Conservation (phyloP, 441 rosid genomes). For the Arabidopsis lyrata region DNA sequence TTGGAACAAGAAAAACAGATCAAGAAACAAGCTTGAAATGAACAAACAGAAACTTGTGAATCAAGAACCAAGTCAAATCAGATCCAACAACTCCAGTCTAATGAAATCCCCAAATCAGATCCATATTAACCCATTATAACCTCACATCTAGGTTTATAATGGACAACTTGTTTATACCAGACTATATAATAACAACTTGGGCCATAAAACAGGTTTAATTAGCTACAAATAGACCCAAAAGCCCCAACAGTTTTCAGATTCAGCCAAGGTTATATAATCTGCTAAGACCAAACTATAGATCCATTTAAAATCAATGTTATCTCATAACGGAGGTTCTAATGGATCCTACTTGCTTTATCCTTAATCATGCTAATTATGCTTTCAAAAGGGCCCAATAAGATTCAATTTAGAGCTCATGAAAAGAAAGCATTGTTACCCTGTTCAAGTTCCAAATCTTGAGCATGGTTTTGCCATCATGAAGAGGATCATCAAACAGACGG, state of each 20-base stretch:
- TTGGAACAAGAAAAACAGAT: slow-evolving; percentile 5
- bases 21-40: slow-evolving; percentile 12
- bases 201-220: background rate
- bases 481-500: slow-evolving; percentile 75
- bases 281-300: background rate
- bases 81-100: background rate
- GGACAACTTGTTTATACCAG: background rate
- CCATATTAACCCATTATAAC: background rate
- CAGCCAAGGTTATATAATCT: background rate
- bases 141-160: background rate
- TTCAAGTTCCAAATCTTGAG: slow-evolving; percentile 94
- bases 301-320: background rate
- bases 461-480: slow-evolving; percentile 85
- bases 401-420: background rate
- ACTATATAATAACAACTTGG: background rate
- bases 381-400: background rate
- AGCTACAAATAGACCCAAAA: background rate
- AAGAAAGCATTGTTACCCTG: slow-evolving; percentile 49
- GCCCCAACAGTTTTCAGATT: background rate
- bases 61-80: slow-evolving; percentile 26
- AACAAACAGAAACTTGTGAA: slow-evolving; percentile 13
- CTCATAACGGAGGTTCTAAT: background rate
- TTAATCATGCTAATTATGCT: background rate
- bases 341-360: background rate
- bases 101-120: background rate